Evolutionary conservation across 768 basidiomycete genomes (phyloP), one percentile per base, ranked within the genome.

Genomic region (Amanita jacksonii): DNA sequence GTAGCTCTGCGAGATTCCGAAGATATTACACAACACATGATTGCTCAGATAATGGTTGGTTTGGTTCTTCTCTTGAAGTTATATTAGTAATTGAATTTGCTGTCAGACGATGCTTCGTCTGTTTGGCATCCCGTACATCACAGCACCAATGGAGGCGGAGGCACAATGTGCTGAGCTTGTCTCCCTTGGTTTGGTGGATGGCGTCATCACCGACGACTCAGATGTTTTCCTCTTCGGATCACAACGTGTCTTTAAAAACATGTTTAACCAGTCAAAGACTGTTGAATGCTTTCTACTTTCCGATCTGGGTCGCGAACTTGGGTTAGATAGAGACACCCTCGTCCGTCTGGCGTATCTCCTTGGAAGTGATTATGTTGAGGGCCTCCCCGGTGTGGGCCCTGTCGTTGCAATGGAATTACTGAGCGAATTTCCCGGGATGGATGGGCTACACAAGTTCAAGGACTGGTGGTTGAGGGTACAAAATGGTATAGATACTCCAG

Each of bases 221-320:
- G 96, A 99, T 57, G 92, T 98, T 38, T 99, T 99, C 64, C 80
- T 99, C 38, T 99, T 99, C 53, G 96, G 96, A 24, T 94, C 90
- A 18, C 64, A 76, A 51, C 82, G 91, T n/a, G 89, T 98, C 15
- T 96, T 86, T 74, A 96, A 94, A 65, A 98, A 99, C 60, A 94
- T 99, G 86, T 99, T 99, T 69, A 97, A 98, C 59, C 94, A 98
- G 62, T 86, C 88, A 38, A 97, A 98, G 69, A 97, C 92, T 3
- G 96, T 97, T 43, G 96, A 99, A 62, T 92, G 91, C 57, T 99
- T 96, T 69, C 67, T 96, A 27, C 65, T 79, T 2, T 62, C 77
- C 4, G 96, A 99, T 58, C 73, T 98, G 38, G 74, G 73, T 30
- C 75, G 92, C 33, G 96, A 99, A 60, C 70, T 99, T 8, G 84